Base-by-base conservation (phyloP, 2,329 filamentous ascomycete species). In the Septoria petroselini region DNA sequence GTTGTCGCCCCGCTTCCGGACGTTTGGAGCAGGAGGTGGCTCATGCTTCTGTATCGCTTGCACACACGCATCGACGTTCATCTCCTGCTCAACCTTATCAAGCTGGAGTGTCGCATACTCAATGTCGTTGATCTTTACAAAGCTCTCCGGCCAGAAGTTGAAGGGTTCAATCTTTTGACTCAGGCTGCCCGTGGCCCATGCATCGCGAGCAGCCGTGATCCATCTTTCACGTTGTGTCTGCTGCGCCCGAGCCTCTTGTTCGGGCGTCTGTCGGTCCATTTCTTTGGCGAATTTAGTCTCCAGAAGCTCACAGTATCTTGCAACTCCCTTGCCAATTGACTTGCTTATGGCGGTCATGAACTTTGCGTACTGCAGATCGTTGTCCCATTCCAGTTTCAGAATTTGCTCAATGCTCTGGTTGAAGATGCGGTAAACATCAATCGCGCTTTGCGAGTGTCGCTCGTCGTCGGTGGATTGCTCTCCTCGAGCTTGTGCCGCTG, bases 91-190 rank as follows among this genome's bases (percentile, higher is more conserved):
- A 5, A 98, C 77, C 68, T 87, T 89, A 67, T 98, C 93, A 44
- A 98, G 78, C 64, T 95, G 88, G 49, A 90, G 81, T 72, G 95
- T 90, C 4, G 91, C 91, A 70, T 89, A 97, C 70, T 96, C 91
- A 58, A 98, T 84, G 64, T 98, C 95, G 76, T 98, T 98, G 60
- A 98, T 80, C 71, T 97, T 98, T 55, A 98, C 90, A 62, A 98
- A 86, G 4, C 91, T 96, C 81, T 95, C 87, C 2, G 89, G 83
- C 61, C 90, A 93, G 72, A 98, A 98, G 57, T 97, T 91, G 70
- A 97, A 98, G 0, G 93, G 93, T 64, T 96, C 91, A 33, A 93
- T 84, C 69, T 91, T 95, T 55, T 96, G 91, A 68, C 91, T 95
- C 58, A 84, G 86, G n/a, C 58, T 61, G 8, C 63, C 63, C 2